Base-by-base conservation (phyloP, 2,329 filamentous ascomycete genomes). In the Colletotrichum sp. region DNA sequence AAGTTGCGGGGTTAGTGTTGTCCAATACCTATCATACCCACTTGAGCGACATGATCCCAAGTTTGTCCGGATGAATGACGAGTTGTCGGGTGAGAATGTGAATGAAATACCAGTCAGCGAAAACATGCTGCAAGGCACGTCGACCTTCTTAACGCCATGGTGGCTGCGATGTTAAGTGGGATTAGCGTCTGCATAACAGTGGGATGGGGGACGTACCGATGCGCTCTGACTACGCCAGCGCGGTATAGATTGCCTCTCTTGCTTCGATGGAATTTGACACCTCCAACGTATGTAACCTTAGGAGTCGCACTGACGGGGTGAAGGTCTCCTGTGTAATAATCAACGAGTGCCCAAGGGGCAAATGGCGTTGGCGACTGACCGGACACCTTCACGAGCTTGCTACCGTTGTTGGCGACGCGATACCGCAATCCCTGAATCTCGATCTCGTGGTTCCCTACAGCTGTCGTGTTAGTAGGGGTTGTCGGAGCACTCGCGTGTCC, bases 171-270 rank as follows among this genome's bases (percentile, higher is more conserved):
- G 5, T 30, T 44, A 10, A 75, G n/a, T 6, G 16, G 60, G 78
- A 83, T 87, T 82, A 91, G 89, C 81, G 79, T 79, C 64, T 82
- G 80, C 76, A 74, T 72, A 73, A 28, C 67, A 64, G 9, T 26
- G 49, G 75, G 63, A 68, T 75, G 79, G 71, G 74, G 34, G 67
- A 89, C 92, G 86, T 92, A 96, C 95, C 92, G 93, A 84, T 95
- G 94, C 78, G 93, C 92, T 83, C 93, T 93, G 76, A 96, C 90
- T 72, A 95, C 89, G 78, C 94, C 93, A 81, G 94, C 90, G 71
- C 95, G 93, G 81, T 96, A 94, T 30, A 98, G 90, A 80, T 98
- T 98, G 77, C 96, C 96, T 80, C 93, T 94, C 83, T 96, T 98
- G 84, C 95, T 98, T 79, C 96, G 92, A 80, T 95, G 90, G 82